Evolutionary conservation across 2,329 filamentous ascomycete genomes (phyloP), one percentile per base, ranked within the genome.

Genomic region (Curvularia sp.): DNA sequence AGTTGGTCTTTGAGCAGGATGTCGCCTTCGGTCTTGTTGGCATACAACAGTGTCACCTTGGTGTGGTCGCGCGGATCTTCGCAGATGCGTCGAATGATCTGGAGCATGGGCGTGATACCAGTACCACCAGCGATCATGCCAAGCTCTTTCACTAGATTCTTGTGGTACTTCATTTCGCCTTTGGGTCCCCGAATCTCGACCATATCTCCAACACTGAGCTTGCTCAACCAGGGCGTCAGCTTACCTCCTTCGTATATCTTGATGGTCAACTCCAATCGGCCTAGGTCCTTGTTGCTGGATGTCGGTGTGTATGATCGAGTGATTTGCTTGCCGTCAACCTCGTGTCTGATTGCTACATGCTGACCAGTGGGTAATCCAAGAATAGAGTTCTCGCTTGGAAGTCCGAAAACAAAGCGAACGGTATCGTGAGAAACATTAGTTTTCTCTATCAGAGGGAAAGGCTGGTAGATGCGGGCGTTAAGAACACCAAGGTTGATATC

Each of bases 21-120:
- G 60, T 89, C 87, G 2, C 76, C 79, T 63, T 87, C 85, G 0
- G 79, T 80, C 2, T 82, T 78, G 72, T 87, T 89, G 23, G 84
- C 87, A 59, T 87, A 88, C 19, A 89, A 70, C 2, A 89, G 75
- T 38, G 77, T 83, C 41, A 88, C 71, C 61, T 84, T 74, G 0
- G 87, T 89, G 1, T 77, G 78, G 57, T 89, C 87, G 6, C 72
- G 74, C 8, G 81, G 77, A 53, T 88, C 83, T 67, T 88, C 86
- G 66, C 85, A 87, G 53, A 89, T 86, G 43, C 85, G 84, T 4
- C 86, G 82, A 65, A 89, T 87, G 7, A 89, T 72, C 66, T 89
- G 86, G 70, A 80, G 86, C 82, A 86, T 84, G 2, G 85, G 84
- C 1, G 84, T 84, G 57, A 84, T 83, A 5, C 82, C 82, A 42